A percentile compares a stretch with the other conserved stretches of the same genome.
Evolutionary conservation across 2,329 filamentous ascomycete species (phyloP).

Genomic region (Ceratocystis cacaofunesta): DNA sequence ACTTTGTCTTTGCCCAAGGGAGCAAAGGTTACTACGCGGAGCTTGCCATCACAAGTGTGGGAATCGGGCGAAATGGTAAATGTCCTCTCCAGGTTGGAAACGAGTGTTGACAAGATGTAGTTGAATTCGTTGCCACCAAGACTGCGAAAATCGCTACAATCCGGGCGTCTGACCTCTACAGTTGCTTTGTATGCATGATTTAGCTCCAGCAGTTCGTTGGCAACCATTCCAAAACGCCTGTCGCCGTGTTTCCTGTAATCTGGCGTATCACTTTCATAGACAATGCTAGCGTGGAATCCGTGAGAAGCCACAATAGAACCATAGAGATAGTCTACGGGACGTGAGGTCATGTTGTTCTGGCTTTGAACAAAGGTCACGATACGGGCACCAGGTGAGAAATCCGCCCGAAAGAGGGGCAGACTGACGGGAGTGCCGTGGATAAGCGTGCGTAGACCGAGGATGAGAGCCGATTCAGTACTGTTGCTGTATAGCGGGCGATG

Average conservation of each 20-base stretch:
- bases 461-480: slow-evolving; percentile 28
- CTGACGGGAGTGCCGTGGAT: slow-evolving; percentile 39
- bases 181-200: slow-evolving; percentile 36
- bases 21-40: slow-evolving; percentile 64
- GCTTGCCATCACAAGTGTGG: slow-evolving; percentile 51
- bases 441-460: slow-evolving; percentile 41
- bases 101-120: slow-evolving; percentile 62
- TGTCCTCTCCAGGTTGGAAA: slow-evolving; percentile 65
- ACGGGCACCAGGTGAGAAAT: slow-evolving; percentile 43
- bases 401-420: slow-evolving; percentile 48
- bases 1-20: slow-evolving; percentile 47
- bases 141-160: slow-evolving; percentile 19
- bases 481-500: slow-evolving; percentile 41
- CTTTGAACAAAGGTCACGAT: slow-evolving; percentile 27
- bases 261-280: slow-evolving; percentile 78
- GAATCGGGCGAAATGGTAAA: slow-evolving; percentile 70
- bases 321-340: slow-evolving; percentile 33
- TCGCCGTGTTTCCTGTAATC: slow-evolving; percentile 64
- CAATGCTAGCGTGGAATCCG: slow-evolving; percentile 75
- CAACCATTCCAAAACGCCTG: slow-evolving; percentile 73
- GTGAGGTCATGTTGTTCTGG: neutral
- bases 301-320: slow-evolving; percentile 81
- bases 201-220: slow-evolving; percentile 51
- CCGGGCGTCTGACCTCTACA: slow-evolving; percentile 25
- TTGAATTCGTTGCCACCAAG: slow-evolving; percentile 35